phyloP scores from a whole-genome alignment of 2,329 filamentous ascomycete species.

The Beauveria australis region DNA sequence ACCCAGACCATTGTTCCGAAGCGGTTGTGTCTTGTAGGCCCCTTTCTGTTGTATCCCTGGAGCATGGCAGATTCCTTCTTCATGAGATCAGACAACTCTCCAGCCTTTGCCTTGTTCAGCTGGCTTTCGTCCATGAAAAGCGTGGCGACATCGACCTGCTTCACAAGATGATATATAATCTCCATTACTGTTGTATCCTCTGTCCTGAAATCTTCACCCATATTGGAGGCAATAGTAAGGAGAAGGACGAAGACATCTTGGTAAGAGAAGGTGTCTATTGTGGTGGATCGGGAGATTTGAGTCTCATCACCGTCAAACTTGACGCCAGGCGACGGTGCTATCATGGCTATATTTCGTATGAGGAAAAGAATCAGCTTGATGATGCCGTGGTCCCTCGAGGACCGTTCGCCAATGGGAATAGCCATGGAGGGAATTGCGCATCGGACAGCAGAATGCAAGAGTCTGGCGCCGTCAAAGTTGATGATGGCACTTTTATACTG shows the following conservation, averaged over 20 bases:
- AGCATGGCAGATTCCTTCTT: constrained; percentile 79
- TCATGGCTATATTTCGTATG: constrained; percentile 80
- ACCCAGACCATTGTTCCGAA: constrained; percentile 99
- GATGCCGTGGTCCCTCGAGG: constrained; percentile 76
- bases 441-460: constrained; percentile 74
- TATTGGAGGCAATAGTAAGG: constrained; percentile 81
- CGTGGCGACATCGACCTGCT: constrained; percentile 75
- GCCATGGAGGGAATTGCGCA: constrained; percentile 83
- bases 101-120: constrained; percentile 56
- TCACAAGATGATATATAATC: constrained; percentile 84
- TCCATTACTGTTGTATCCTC: constrained; percentile 89
- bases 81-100: constrained; percentile 68
- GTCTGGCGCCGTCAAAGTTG: constrained; percentile 67
- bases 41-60: constrained; percentile 65
- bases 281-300: constrained; percentile 78
- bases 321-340: constrained; percentile 63
- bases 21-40: constrained; percentile 80
- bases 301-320: constrained; percentile 81
- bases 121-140: constrained; percentile 78
- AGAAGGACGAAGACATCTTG: constrained; percentile 86
- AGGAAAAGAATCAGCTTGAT: constrained; percentile 88
- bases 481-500: constrained; percentile 84
- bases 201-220: constrained; percentile 84
- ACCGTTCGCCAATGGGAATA: constrained; percentile 64
- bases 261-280: constrained; percentile 79